Base-by-base conservation (phyloP, 1,284 basidiomycete species). In the Neotropicomus parvogracilis region DNA sequence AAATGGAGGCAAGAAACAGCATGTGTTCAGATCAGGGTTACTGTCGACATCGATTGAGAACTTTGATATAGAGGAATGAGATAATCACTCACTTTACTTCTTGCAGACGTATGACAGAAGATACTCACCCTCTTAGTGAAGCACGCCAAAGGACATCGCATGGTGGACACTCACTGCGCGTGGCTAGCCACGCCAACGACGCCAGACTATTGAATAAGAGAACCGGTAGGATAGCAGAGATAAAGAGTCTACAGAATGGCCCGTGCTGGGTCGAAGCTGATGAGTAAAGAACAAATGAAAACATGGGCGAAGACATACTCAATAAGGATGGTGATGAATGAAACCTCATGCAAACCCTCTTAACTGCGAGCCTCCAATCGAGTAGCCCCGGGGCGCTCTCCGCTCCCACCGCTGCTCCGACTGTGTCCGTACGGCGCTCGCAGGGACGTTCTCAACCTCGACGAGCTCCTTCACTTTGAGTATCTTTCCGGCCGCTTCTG, bases 381-480 rank as follows among this genome's bases (percentile, higher is more conserved):
- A 70, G 55, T 86, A 91, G 6, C 88, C 88, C 42, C 82, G 71
- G 11, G 73, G 65, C 6, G 85, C 75, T 65, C 74, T 80, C 58
- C 88, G 72, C 56, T 84, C 82, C 57, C 68, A 62, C 58, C 79
- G 74, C 70, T 83, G 79, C 66, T 88, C 75, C 53, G 75, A 70
- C 64, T 83, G 81, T 9, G 80, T 83, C 68, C 75, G 73, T 27
- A 91, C 86, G 43, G 75, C 71, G 28, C 75, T 73, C 27, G 69
- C 70, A 0, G 83, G 75, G 13, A 94, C 89, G 60, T 92, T 93
- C 62, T 87, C 78, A 46, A 93, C 91, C 59, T 85, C 81, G n/a
- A 94, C 78, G 29, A 94, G 71, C 71, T 94, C 91, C 74, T 94
- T 94, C 48, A 93, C 81, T 12, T 72, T 70, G 33, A 94, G 73